These are phyloP conservation scores for Lentinula raphanica DNA, from an alignment of 768 basidiomycete species.

Conservation along the genomic window DNA sequence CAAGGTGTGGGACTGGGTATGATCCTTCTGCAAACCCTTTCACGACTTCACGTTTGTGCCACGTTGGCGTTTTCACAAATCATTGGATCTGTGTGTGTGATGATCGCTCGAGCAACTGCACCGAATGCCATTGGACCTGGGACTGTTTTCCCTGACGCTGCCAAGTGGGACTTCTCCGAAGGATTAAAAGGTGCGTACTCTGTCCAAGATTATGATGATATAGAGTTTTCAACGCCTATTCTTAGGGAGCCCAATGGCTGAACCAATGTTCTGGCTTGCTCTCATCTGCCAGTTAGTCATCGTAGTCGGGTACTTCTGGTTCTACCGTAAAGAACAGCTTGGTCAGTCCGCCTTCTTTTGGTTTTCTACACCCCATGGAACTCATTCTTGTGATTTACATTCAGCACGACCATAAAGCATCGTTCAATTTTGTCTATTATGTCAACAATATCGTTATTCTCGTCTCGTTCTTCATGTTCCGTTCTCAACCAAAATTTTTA, in stretches of 20 bases:
- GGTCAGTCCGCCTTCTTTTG: slow-evolving; percentile 35
- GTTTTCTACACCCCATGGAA: not conserved
- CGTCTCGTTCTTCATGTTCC: not conserved
- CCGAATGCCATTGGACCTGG: slow-evolving; percentile 89
- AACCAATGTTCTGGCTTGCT: slow-evolving; percentile 88
- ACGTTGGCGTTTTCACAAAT: slow-evolving; percentile 89
- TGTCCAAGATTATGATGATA: slow-evolving; percentile 31
- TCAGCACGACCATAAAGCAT: not conserved
- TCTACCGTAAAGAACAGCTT: slow-evolving; percentile 94
- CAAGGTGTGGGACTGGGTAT: slow-evolving; percentile 93
- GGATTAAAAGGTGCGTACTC: slow-evolving; percentile 26
- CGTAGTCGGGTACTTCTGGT: slow-evolving; percentile 92
- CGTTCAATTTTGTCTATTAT: not conserved
- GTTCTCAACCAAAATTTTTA: not conserved
- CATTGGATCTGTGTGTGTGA: slow-evolving; percentile 86
- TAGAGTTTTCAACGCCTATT: not conserved
- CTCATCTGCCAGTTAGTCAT: slow-evolving; percentile 76
- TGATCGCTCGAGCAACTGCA: slow-evolving; percentile 87
- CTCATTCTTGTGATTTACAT: not conserved
- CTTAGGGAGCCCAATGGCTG: slow-evolving; percentile 71
- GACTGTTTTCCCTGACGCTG: slow-evolving; percentile 88
- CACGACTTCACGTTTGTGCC: slow-evolving; percentile 89
- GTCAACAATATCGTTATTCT: not conserved
- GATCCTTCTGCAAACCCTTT: slow-evolving; percentile 88
- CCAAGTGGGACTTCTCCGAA: slow-evolving; percentile 81